phyloP scores from a whole-genome alignment of 179 eudicot species.

The Pouteria campechiana region DNA sequence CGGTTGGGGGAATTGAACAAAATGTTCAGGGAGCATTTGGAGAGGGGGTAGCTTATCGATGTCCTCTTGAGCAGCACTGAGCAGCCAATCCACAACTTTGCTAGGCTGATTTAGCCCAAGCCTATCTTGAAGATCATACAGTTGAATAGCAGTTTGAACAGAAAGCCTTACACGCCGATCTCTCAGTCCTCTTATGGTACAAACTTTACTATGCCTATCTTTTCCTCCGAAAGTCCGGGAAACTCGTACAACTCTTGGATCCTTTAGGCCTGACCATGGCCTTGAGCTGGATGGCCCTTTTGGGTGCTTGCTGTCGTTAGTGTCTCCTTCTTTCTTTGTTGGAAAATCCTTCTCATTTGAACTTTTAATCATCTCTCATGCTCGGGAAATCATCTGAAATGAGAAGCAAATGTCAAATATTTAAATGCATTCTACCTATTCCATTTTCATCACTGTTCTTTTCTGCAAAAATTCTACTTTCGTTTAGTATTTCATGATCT shows the following conservation, averaged over 20 bases:
- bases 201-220: constrained; percentile 90
- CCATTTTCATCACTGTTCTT: too few relatives aligned
- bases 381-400: too few relatives aligned
- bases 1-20: constrained; percentile 10
- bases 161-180: constrained; percentile 84
- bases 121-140: constrained; percentile 92
- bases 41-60: constrained; percentile 87
- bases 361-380: constrained; percentile 38
- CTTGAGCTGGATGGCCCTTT: constrained; percentile 27
- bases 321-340: constrained; percentile 27
- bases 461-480: too few relatives aligned
- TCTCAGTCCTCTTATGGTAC: constrained; percentile 75
- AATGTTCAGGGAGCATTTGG: constrained; percentile 43
- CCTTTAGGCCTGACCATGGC: constrained; percentile 51
- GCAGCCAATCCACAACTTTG: constrained; percentile 89
- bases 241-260: constrained; percentile 81
- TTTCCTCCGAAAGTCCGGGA: constrained; percentile 82
- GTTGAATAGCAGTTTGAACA: constrained; percentile 79
- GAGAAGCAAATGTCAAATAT: too few relatives aligned
- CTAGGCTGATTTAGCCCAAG: constrained; percentile 88
- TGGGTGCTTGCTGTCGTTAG: constrained; percentile 4
- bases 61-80: constrained; percentile 58
- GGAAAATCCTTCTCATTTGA: constrained; percentile 29
- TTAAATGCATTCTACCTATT: too few relatives aligned
- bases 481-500: too few relatives aligned